These are phyloP conservation scores for Triticum aestivum DNA, from an alignment of 176 grass and related monocot species.

Conservation along the genomic window DNA sequence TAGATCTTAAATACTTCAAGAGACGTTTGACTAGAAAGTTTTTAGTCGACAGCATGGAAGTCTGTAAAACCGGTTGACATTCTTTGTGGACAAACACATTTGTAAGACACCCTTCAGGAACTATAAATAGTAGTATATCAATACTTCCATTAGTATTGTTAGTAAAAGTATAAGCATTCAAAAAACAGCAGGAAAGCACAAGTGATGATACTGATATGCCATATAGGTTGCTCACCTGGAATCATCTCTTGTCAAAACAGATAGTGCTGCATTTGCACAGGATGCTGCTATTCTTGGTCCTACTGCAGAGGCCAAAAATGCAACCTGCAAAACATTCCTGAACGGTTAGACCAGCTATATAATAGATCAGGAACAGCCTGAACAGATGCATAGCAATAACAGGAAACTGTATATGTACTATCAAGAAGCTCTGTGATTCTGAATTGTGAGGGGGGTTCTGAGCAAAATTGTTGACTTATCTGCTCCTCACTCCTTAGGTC, in stretches of 20 bases:
- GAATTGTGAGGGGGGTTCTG: neutral
- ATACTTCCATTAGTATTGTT: neutral
- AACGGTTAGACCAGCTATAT: constrained; percentile 34
- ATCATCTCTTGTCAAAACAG: constrained; percentile 76
- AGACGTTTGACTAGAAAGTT: neutral
- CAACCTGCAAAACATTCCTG: constrained; percentile 58
- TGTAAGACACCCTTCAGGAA: neutral
- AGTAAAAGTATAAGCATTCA: neutral
- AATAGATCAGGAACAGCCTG: constrained; percentile 31
- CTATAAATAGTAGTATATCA: neutral
- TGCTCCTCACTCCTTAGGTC: neutral
- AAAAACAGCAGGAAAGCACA: neutral
- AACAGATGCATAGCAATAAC: constrained; percentile 19
- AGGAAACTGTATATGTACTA: neutral
- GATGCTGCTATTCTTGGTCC: constrained; percentile 97
- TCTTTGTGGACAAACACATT: neutral
- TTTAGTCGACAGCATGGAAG: neutral
- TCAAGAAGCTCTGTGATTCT: neutral
- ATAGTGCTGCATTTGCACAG: constrained; percentile 83
- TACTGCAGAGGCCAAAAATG: constrained; percentile 83
- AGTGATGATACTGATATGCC: neutral
- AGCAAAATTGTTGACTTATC: neutral
- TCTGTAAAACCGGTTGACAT: neutral
- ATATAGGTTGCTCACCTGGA: constrained; percentile 50
- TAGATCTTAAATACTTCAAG: neutral